These are phyloP conservation scores for Fomitopsis betulina DNA, from an alignment of 1,284 basidiomycete genomes.

Conservation along the genomic window DNA sequence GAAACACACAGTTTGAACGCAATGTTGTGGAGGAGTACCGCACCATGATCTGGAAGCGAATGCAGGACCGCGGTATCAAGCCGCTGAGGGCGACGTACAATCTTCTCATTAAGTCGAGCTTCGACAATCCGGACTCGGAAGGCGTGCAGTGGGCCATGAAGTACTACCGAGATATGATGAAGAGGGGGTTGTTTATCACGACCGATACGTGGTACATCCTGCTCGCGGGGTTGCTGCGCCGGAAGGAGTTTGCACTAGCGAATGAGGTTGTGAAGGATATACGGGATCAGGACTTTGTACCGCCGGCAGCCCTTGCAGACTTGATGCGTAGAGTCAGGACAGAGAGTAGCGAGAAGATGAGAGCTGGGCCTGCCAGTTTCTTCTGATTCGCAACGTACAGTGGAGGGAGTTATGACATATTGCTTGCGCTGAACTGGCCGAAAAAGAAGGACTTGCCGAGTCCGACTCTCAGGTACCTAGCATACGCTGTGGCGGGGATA, in stretches of 20 bases:
- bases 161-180: slow-evolving; percentile 65
- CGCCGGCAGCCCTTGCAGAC: slow-evolving; percentile 34
- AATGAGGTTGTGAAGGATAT: slow-evolving; percentile 59
- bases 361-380: slow-evolving; percentile 11
- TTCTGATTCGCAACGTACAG: slow-evolving; percentile 8
- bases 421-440: slow-evolving; percentile 28
- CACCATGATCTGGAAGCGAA: slow-evolving; percentile 49
- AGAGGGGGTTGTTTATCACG: slow-evolving; percentile 42
- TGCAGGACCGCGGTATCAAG: slow-evolving; percentile 49
- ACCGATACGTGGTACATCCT: slow-evolving; percentile 75
- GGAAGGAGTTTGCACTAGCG: slow-evolving; percentile 54
- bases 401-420: background rate
- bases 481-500: slow-evolving; percentile 48
- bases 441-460: slow-evolving; percentile 65
- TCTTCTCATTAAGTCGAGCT: slow-evolving; percentile 61
- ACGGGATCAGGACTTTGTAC: slow-evolving; percentile 33
- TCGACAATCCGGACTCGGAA: slow-evolving; percentile 43
- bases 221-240: slow-evolving; percentile 52
- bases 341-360: slow-evolving; percentile 22
- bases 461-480: slow-evolving; percentile 66
- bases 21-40: slow-evolving; percentile 40
- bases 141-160: slow-evolving; percentile 51
- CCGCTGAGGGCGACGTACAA: slow-evolving; percentile 69
- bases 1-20: slow-evolving; percentile 41
- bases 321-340: slow-evolving; percentile 36